phyloP scores from a whole-genome alignment of 441 rosid genomes.

The Sinapis alba region DNA sequence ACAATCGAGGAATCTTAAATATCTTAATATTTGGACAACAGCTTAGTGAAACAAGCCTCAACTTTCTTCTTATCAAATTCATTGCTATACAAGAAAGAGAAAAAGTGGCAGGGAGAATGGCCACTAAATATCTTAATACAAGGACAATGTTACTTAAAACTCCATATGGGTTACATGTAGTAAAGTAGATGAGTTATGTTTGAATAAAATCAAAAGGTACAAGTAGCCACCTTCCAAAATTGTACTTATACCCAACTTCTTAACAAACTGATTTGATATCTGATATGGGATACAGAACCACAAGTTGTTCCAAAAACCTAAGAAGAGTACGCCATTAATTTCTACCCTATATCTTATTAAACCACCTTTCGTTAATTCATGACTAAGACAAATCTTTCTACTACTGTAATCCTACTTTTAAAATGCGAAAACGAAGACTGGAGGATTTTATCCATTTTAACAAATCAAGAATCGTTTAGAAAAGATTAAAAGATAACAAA shows the following conservation, averaged over 20 bases:
- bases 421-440: background rate
- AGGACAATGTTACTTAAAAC: background rate
- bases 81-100: slow-evolving; percentile 4
- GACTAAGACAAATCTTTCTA: background rate
- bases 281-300: slow-evolving; percentile 30
- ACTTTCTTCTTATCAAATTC: background rate
- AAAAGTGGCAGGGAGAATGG: background rate
- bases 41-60: slow-evolving; percentile 18
- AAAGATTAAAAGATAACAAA: background rate
- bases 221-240: slow-evolving; percentile 1
- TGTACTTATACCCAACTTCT: slow-evolving; percentile 30
- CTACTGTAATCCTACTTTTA: background rate
- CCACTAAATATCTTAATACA: slow-evolving; percentile 6
- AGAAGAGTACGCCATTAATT: slow-evolving; percentile 20
- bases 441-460: background rate
- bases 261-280: slow-evolving; percentile 23
- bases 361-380: background rate
- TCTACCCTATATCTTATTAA: background rate
- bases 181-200: slow-evolving; percentile 24
- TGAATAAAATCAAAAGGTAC: background rate
- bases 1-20: background rate
- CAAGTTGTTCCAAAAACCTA: slow-evolving; percentile 18
- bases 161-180: slow-evolving; percentile 12
- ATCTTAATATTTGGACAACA: background rate
- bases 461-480: background rate